A percentile compares a stretch with the other conserved stretches of the same genome.
phyloP scores from a whole-genome alignment of 345 rosid genomes.

The Eucalyptus microcorys region DNA sequence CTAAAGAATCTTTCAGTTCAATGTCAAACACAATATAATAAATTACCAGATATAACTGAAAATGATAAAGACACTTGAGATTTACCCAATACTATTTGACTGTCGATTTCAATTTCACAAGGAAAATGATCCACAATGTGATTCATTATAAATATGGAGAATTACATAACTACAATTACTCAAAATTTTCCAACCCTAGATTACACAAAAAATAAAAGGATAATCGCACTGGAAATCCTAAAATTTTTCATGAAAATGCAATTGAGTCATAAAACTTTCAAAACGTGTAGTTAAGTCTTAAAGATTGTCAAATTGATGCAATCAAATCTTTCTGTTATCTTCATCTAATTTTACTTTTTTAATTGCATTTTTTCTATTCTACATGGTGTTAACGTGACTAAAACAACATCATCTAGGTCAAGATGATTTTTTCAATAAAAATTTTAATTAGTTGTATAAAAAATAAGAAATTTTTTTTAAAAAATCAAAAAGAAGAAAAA shows the following conservation, averaged over 20 bases:
- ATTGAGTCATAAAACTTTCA: no score
- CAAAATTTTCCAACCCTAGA: background rate
- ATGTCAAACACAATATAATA: background rate
- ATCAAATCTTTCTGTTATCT: background rate
- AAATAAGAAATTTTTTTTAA: no score
- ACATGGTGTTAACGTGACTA: fast-evolving
- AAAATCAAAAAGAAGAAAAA: no score
- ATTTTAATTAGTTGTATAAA: background rate
- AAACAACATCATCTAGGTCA: background rate
- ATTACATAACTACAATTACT: background rate
- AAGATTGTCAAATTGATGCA: no score
- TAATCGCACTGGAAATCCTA: background rate
- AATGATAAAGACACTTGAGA: background rate
- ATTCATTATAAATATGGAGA: background rate
- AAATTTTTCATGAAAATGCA: no score
- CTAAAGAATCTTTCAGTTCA: background rate
- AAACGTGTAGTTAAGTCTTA: no score
- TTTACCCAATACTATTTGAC: fast-evolving
- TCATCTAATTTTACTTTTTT: no score
- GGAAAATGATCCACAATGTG: background rate
- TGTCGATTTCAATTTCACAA: background rate
- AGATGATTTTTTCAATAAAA: no score
- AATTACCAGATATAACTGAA: background rate
- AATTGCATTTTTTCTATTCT: background rate
- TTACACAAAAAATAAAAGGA: background rate